phyloP scores from a whole-genome alignment of 306 rosid genomes.

The Vicia faba region DNA sequence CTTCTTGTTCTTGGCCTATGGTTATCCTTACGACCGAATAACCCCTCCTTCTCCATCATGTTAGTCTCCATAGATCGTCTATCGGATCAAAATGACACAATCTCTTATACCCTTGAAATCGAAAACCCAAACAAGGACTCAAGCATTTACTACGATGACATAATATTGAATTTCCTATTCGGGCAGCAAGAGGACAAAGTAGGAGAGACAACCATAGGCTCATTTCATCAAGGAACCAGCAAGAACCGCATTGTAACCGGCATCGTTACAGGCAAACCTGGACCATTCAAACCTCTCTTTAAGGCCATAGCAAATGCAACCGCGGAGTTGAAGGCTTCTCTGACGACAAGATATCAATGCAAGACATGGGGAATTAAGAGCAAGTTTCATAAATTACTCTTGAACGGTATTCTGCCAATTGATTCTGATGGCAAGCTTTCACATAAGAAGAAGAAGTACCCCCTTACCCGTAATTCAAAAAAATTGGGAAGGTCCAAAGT shows the following conservation, averaged over 20 bases:
- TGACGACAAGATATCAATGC: not conserved
- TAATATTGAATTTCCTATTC: not conserved
- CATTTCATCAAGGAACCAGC: constrained; percentile 6
- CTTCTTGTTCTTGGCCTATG: constrained; percentile 11
- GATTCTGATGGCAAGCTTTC: constrained; percentile 14
- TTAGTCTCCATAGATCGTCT: not conserved
- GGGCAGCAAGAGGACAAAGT: not conserved
- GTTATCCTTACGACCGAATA: constrained; percentile 6
- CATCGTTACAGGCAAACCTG: not conserved
- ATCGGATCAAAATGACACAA: not conserved
- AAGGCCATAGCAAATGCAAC: constrained; percentile 8
- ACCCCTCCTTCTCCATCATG: not conserved
- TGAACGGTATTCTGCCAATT: constrained; percentile 9
- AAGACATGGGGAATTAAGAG: constrained; percentile 10
- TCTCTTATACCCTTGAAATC: not conserved
- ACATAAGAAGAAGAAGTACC: constrained; percentile 6
- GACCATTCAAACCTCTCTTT: not conserved
- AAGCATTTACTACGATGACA: constrained; percentile 5
- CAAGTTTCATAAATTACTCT: not conserved
- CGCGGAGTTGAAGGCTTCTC: not conserved
- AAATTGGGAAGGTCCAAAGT: constrained; percentile 9
- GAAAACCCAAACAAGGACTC: constrained; percentile 15
- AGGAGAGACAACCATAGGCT: not conserved
- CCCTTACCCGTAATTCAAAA: not conserved
- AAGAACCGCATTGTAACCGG: constrained; percentile 7